phyloP scores from a whole-genome alignment of 495 filamentous ascomycete genomes.

The Daldinia bambusicola region DNA sequence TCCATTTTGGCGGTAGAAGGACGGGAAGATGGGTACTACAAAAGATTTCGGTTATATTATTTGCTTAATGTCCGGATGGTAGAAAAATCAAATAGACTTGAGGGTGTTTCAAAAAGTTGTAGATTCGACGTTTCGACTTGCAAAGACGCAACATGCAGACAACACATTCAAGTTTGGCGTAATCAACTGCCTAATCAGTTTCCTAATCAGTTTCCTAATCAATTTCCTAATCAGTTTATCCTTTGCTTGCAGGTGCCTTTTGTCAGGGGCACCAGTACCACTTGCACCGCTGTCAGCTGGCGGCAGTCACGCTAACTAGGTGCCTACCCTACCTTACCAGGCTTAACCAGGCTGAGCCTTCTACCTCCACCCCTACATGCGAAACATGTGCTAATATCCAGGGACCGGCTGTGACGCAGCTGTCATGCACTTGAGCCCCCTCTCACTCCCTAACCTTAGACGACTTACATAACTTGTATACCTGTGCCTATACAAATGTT shows the following conservation, averaged over 20 bases:
- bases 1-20: conserved; percentile 62
- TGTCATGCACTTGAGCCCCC: background rate
- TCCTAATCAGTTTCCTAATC: background rate
- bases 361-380: conserved; percentile 13
- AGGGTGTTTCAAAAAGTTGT: conserved; percentile 15
- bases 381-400: conserved; percentile 2
- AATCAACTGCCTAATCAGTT: conserved; percentile 26
- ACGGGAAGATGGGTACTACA: background rate
- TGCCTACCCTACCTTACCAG: background rate
- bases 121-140: conserved; percentile 17
- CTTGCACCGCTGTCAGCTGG: conserved; percentile 3
- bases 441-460: too few species aligned
- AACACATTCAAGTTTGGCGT: conserved; percentile 16
- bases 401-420: background rate
- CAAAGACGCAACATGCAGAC: conserved; percentile 6
- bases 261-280: conserved; percentile 25
- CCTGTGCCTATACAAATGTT: too few species aligned
- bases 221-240: background rate
- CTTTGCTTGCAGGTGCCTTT: conserved; percentile 23
- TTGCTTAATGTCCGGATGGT: conserved; percentile 8
- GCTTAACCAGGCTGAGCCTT: too few species aligned
- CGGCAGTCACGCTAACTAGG: conserved; percentile 10
- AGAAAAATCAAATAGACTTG: conserved; percentile 11
- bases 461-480: too few species aligned
- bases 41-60: conserved; percentile 6